phyloP scores from a whole-genome alignment of 2,329 filamentous ascomycete genomes.

The Aspergillus unguis region DNA sequence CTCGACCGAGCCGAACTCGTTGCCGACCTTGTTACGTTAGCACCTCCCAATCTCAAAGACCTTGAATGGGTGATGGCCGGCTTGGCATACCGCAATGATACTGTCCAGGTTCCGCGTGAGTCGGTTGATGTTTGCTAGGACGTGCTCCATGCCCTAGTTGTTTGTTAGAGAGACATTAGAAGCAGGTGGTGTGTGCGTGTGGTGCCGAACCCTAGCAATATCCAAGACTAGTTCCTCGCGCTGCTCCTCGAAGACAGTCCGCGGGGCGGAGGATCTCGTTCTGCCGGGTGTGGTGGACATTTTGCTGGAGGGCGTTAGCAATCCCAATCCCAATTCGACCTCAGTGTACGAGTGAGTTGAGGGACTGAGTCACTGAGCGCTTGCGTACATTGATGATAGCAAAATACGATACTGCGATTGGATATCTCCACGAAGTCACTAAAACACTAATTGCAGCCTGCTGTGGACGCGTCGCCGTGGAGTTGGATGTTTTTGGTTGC shows the following conservation, averaged over 20 bases:
- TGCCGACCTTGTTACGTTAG: slow-evolving; percentile 64
- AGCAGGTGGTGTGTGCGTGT: background rate
- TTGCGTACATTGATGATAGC: background rate
- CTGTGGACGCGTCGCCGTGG: background rate
- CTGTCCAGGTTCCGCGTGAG: slow-evolving; percentile 89
- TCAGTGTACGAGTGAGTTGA: too few relatives aligned
- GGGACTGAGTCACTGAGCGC: too few relatives aligned
- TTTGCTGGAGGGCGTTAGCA: background rate
- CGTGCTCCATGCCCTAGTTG: slow-evolving; percentile 69
- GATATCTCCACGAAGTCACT: background rate
- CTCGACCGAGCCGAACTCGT: slow-evolving; percentile 96
- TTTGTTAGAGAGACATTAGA: background rate
- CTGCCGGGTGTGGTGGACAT: slow-evolving; percentile 18
- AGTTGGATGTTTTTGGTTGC: slow-evolving; percentile 12
- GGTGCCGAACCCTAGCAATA: slow-evolving; percentile 37
- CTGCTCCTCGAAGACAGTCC: slow-evolving; percentile 43
- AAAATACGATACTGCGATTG: background rate
- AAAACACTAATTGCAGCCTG: too few relatives aligned
- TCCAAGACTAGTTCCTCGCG: slow-evolving; percentile 42
- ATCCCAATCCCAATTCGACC: too few relatives aligned
- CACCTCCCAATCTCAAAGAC: background rate
- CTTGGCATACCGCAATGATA: slow-evolving; percentile 71
- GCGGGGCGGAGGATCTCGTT: slow-evolving; percentile 19
- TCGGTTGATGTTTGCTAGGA: slow-evolving; percentile 93
- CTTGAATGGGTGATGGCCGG: background rate